These are phyloP conservation scores for Phytophthora sansomeana DNA, from an alignment of 352 stramenopile genomes.

Conservation along the genomic window DNA sequence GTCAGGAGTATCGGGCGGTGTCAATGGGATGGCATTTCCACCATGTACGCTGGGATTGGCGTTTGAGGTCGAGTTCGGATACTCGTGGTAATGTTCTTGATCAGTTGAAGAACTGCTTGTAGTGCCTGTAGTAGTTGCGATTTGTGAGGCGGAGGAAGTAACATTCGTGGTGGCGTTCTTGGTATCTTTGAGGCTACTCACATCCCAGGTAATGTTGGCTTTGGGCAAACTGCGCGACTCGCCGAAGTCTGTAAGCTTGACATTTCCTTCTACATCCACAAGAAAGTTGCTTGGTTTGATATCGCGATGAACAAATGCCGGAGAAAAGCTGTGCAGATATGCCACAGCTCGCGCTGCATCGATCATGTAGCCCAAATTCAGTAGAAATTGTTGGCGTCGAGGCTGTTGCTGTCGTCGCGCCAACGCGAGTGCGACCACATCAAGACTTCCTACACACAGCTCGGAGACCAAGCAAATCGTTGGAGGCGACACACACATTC, in stretches of 20 bases:
- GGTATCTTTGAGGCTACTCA: constrained; percentile 37
- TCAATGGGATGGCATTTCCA: constrained; percentile 12
- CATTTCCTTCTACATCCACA: constrained; percentile 45
- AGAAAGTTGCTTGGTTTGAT: constrained; percentile 72
- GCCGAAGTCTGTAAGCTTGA: constrained; percentile 65
- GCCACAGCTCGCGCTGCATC: constrained; percentile 62
- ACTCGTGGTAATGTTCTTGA: constrained; percentile 43
- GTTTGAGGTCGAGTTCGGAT: constrained; percentile 30
- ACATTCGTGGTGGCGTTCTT: constrained; percentile 17
- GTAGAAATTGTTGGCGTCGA: constrained; percentile 57
- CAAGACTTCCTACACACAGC: constrained; percentile 58
- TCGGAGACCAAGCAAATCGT: constrained; percentile 72
- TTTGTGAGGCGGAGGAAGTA: constrained; percentile 14
- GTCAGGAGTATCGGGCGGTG: constrained; percentile 17
- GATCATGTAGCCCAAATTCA: constrained; percentile 68
- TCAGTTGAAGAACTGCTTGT: constrained; percentile 34
- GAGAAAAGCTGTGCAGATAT: constrained; percentile 69
- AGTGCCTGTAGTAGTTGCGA: constrained; percentile 15
- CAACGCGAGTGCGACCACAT: constrained; percentile 44
- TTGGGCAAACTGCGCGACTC: constrained; percentile 55
- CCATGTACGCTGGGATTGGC: constrained; percentile 6
- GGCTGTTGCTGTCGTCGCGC: constrained; percentile 28
- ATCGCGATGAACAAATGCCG: constrained; percentile 61
- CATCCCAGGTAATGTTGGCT: constrained; percentile 49
- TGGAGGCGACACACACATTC: constrained; percentile 65